A percentile compares a stretch with the other conserved stretches of the same genome.
phyloP scores from a whole-genome alignment of 1,284 basidiomycete genomes.

The Mycosarcoma mackinlayi region DNA sequence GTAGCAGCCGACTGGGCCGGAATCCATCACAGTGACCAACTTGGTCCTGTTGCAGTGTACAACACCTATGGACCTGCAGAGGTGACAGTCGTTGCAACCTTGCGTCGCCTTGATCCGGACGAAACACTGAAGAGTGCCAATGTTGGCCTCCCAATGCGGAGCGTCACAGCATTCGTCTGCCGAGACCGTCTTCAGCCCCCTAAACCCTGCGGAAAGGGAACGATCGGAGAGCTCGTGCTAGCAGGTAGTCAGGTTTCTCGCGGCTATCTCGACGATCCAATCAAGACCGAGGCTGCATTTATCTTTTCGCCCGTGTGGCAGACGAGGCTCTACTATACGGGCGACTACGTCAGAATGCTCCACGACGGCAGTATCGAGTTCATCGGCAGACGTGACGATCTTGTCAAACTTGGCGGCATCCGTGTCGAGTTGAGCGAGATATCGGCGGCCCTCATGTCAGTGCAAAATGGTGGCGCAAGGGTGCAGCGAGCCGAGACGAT shows the following conservation, averaged over 20 bases:
- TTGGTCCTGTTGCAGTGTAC: slow-evolving; percentile 8
- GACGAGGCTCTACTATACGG: slow-evolving; percentile 34
- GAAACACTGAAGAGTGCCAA: slow-evolving; percentile 55
- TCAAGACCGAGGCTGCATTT: slow-evolving; percentile 21
- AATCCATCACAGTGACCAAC: slow-evolving; percentile 1
- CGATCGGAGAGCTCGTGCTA: slow-evolving; percentile 53
- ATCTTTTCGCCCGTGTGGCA: not conserved
- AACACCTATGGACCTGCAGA: slow-evolving; percentile 50
- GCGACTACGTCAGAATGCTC: slow-evolving; percentile 47
- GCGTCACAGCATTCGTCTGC: slow-evolving; percentile 46
- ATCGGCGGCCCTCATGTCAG: slow-evolving; percentile 7
- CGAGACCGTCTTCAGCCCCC: slow-evolving; percentile 17
- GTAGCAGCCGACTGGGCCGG: slow-evolving; percentile 56
- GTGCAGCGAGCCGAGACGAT: slow-evolving; percentile 15
- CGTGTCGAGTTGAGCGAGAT: slow-evolving; percentile 61
- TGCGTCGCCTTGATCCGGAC: slow-evolving; percentile 12
- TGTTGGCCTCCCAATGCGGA: slow-evolving; percentile 52
- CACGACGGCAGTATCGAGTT: slow-evolving; percentile 60
- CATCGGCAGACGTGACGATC: slow-evolving; percentile 60
- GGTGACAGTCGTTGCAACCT: slow-evolving; percentile 32
- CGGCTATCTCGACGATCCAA: slow-evolving; percentile 22
- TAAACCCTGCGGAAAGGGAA: slow-evolving; percentile 46
- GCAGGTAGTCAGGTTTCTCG: slow-evolving; percentile 26
- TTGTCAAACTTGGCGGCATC: slow-evolving; percentile 63
- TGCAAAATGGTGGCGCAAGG: not conserved